phyloP scores from a whole-genome alignment of 768 basidiomycete genomes.

The Lactarius trivialis region DNA sequence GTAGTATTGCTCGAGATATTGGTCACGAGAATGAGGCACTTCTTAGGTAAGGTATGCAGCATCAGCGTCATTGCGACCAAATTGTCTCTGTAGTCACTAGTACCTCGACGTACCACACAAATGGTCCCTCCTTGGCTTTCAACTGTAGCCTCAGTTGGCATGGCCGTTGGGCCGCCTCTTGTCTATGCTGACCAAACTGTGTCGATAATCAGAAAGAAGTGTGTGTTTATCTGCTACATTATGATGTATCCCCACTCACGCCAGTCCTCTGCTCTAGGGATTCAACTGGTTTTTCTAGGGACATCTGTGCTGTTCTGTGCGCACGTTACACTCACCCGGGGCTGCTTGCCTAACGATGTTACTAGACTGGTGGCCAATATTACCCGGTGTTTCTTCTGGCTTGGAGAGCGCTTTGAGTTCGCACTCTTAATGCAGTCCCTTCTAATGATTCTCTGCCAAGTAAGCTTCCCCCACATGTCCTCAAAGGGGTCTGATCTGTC shows the following conservation, averaged over 20 bases:
- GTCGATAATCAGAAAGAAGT: slow-evolving; percentile 78
- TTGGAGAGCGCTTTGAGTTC: slow-evolving; percentile 71
- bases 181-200: slow-evolving; percentile 79
- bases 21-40: no score
- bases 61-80: neutral
- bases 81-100: neutral
- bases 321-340: slow-evolving; percentile 17
- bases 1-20: no score
- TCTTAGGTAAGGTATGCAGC: no score
- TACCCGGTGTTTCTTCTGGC: slow-evolving; percentile 86
- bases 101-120: neutral
- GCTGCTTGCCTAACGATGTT: neutral
- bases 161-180: slow-evolving; percentile 80
- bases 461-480: slow-evolving; percentile 28
- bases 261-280: slow-evolving; percentile 43
- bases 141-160: slow-evolving; percentile 61
- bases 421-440: slow-evolving; percentile 76
- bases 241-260: slow-evolving; percentile 1
- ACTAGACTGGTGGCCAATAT: slow-evolving; percentile 74
- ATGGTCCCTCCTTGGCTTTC: slow-evolving; percentile 58
- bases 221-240: slow-evolving; percentile 23
- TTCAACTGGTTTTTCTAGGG: slow-evolving; percentile 78
- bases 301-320: slow-evolving; percentile 80
- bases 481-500: slow-evolving; percentile 19
- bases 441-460: slow-evolving; percentile 81